phyloP scores from a whole-genome alignment of 805 yeast species.

The Clavispora carvajalis region DNA sequence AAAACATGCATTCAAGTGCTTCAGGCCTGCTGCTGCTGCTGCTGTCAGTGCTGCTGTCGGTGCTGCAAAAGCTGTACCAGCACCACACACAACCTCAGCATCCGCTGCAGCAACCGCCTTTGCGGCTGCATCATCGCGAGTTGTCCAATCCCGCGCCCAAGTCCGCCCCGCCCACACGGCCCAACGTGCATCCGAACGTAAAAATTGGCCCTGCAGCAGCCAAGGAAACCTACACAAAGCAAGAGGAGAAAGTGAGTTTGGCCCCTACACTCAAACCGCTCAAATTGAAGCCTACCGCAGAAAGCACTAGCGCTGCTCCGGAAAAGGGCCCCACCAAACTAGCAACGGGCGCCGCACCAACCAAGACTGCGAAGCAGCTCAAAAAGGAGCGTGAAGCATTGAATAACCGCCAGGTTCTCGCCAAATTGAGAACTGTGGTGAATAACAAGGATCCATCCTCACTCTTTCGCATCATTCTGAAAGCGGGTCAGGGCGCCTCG shows the following conservation, averaged over 20 bases:
- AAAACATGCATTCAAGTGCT: not conserved
- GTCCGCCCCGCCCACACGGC: slow-evolving; percentile 23
- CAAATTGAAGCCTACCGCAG: slow-evolving; percentile 1
- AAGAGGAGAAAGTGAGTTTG: not conserved
- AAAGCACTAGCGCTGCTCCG: not conserved
- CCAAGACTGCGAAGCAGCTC: slow-evolving; percentile 35
- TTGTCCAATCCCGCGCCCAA: slow-evolving; percentile 6
- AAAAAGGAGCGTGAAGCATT: slow-evolving; percentile 42
- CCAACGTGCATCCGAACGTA: slow-evolving; percentile 28
- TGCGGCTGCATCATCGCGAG: slow-evolving; percentile 1
- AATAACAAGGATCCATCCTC: slow-evolving; percentile 83
- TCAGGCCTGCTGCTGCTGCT: not conserved
- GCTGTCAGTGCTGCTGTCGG: not conserved
- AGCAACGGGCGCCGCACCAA: not conserved
- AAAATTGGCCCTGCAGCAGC: slow-evolving; percentile 16
- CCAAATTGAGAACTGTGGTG: slow-evolving; percentile 77
- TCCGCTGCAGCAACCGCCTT: slow-evolving; percentile 5
- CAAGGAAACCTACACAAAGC: not conserved
- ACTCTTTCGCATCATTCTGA: slow-evolving; percentile 67
- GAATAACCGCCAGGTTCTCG: slow-evolving; percentile 85
- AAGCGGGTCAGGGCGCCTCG: slow-evolving; percentile 97
- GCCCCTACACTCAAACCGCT: slow-evolving; percentile 11
- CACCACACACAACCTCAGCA: not conserved
- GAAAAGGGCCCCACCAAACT: not conserved
- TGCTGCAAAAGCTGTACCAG: not conserved